Conservation (phyloP, 148 eudicot genomes). For the Rhododendron griersonianum region DNA sequence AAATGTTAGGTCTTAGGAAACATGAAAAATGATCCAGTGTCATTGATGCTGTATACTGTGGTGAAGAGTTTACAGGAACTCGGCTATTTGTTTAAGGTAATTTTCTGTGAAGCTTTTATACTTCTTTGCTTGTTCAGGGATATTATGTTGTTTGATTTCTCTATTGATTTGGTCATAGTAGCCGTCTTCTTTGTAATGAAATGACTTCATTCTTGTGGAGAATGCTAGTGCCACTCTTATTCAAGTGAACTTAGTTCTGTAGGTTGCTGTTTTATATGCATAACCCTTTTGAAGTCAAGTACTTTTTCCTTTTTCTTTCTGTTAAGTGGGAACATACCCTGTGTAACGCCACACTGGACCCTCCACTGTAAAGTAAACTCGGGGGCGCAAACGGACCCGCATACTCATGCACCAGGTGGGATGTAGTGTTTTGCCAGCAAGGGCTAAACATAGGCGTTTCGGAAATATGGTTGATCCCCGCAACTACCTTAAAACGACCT, state of each 20-base stretch:
- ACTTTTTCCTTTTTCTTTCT: not conserved
- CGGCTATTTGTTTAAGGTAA: conserved; percentile 80
- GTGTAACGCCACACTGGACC: not conserved
- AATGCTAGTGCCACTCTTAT: not conserved
- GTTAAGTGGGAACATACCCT: not conserved
- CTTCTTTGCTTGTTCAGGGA: not conserved
- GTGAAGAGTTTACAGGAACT: conserved; percentile 58
- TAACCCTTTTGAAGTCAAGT: not conserved
- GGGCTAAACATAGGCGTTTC: not conserved
- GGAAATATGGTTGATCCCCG: not conserved
- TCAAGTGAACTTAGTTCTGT: not conserved
- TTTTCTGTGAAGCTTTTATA: not conserved
- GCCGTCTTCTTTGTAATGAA: not conserved
- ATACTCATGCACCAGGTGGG: not conserved
- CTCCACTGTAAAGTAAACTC: not conserved
- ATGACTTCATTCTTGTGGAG: not conserved
- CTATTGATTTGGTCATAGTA: not conserved
- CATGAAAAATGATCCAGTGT: conserved; percentile 60
- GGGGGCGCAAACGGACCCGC: not conserved
- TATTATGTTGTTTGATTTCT: not conserved
- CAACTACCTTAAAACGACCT: not conserved
- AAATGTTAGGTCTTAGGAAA: conserved; percentile 67
- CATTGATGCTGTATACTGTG: conserved; percentile 76
- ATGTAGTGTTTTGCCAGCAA: not conserved
- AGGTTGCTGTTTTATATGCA: not conserved